Conservation (phyloP, 2,329 filamentous ascomycete genomes). For the Acrocalymma vagum region DNA sequence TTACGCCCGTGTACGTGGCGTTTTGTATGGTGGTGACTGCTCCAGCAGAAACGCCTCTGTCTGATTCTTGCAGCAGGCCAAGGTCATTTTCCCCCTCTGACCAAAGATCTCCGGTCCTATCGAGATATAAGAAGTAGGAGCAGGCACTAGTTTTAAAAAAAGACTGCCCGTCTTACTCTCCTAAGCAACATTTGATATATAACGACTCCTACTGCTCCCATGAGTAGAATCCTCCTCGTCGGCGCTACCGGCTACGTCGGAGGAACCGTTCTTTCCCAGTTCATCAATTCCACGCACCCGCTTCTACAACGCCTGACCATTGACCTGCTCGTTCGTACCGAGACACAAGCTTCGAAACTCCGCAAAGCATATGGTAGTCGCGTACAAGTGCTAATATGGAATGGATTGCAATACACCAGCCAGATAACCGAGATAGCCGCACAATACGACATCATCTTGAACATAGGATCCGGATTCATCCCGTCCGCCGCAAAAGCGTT, state of each 20-base stretch:
- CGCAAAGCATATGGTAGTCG: conserved; percentile 14
- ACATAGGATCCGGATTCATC: conserved; percentile 22
- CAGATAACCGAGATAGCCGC: conserved; percentile 19
- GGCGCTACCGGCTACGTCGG: conserved; percentile 25
- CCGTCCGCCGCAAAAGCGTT: conserved; percentile 20
- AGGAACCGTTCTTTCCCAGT: conserved; percentile 20
- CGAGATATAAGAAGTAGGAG: too few species aligned
- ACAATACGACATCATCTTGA: conserved; percentile 26
- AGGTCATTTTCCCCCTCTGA: too few species aligned
- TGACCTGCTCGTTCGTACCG: conserved; percentile 19
- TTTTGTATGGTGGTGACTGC: too few species aligned
- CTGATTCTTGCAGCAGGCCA: too few species aligned
- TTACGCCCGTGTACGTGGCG: too few species aligned
- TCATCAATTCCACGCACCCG: conserved; percentile 9
- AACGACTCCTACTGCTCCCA: too few species aligned
- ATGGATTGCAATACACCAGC: conserved; percentile 15
- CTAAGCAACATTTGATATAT: too few species aligned
- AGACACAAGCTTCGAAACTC: conserved; percentile 12
- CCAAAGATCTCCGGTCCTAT: too few species aligned
- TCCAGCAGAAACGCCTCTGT: too few species aligned
- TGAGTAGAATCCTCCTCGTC: conserved; percentile 23
- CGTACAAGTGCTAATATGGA: conserved; percentile 16
- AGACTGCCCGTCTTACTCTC: too few species aligned
- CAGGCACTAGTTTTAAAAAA: too few species aligned
- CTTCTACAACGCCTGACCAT: conserved; percentile 17